These are phyloP conservation scores for Ceratorhiza oryzae-sativae DNA, from an alignment of 1,284 basidiomycete genomes.

Conservation along the genomic window DNA sequence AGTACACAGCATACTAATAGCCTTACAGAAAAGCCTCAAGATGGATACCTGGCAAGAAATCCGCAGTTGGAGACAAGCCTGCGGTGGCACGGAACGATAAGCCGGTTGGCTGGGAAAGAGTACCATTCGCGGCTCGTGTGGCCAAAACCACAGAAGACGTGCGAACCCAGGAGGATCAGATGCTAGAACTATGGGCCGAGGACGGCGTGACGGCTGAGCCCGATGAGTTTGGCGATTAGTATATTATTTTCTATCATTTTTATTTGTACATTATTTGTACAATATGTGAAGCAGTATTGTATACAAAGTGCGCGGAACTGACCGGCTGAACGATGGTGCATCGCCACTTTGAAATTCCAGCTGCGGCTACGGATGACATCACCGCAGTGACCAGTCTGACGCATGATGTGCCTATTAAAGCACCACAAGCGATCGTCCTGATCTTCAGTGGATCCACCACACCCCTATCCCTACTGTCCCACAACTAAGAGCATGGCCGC, in stretches of 20 bases:
- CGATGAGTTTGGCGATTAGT: slow-evolving; percentile 43
- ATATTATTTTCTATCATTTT: too few relatives aligned
- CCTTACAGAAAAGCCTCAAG: slow-evolving; percentile 81
- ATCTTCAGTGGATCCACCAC: slow-evolving; percentile 25
- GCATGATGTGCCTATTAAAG: not conserved
- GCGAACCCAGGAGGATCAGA: slow-evolving; percentile 67
- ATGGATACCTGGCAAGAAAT: slow-evolving; percentile 85
- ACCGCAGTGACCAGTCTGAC: not conserved
- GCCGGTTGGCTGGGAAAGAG: slow-evolving; percentile 71
- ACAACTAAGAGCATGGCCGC: slow-evolving; percentile 8
- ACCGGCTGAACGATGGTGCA: not conserved
- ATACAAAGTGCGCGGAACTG: too few relatives aligned
- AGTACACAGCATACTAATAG: slow-evolving; percentile 27
- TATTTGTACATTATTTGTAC: slow-evolving; percentile 19
- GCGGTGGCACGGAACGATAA: slow-evolving; percentile 67
- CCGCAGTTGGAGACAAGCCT: slow-evolving; percentile 81
- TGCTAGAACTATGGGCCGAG: slow-evolving; percentile 80
- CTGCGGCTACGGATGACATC: slow-evolving; percentile 21
- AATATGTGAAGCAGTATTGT: too few relatives aligned
- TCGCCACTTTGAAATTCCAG: not conserved
- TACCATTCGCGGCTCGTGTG: slow-evolving; percentile 67
- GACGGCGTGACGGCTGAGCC: slow-evolving; percentile 78
- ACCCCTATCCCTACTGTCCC: not conserved
- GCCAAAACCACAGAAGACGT: slow-evolving; percentile 67
- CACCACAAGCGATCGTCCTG: slow-evolving; percentile 6